Evolutionary conservation across 768 basidiomycete genomes (phyloP).

Genomic region (Mycena rebaudengoi): DNA sequence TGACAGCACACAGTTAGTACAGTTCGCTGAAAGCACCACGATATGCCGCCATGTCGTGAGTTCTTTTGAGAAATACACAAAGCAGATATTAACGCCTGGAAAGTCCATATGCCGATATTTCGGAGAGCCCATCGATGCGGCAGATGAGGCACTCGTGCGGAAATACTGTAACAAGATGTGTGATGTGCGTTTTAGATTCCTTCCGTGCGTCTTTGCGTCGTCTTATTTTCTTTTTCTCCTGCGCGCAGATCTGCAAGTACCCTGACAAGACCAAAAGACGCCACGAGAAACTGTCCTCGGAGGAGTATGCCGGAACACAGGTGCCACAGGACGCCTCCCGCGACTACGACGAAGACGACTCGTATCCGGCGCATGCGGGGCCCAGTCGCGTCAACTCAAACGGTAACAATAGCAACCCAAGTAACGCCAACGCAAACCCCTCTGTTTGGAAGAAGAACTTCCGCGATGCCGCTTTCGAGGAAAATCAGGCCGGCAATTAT

Average conservation of each 20-base stretch:
- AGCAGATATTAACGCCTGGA: background rate
- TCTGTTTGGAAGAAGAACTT: slow-evolving; percentile 14
- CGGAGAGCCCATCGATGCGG: slow-evolving; percentile 69
- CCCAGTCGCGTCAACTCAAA: slow-evolving; percentile 19
- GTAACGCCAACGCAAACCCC: background rate
- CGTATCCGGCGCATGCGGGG: slow-evolving; percentile 26
- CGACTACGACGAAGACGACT: slow-evolving; percentile 17
- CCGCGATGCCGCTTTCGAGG: slow-evolving; percentile 1
- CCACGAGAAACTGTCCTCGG: slow-evolving; percentile 57
- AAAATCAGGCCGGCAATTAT: background rate
- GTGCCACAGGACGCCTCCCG: slow-evolving; percentile 9
- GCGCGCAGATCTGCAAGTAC: slow-evolving; percentile 75
- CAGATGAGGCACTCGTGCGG: slow-evolving; percentile 52
- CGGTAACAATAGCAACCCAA: slow-evolving; percentile 29
- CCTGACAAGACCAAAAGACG: slow-evolving; percentile 68
- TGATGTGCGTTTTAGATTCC: slow-evolving; percentile 63
- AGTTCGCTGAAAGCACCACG: slow-evolving; percentile 65
- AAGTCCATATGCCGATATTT: slow-evolving; percentile 87
- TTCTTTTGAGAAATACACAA: background rate
- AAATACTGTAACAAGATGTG: slow-evolving; percentile 81
- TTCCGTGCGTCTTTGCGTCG: background rate
- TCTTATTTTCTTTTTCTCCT: background rate
- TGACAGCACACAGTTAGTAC: slow-evolving; percentile 38
- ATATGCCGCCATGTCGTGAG: slow-evolving; percentile 79
- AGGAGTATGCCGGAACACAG: slow-evolving; percentile 38